phyloP scores from a whole-genome alignment of 345 rosid genomes.

The Ailanthus altissimus region DNA sequence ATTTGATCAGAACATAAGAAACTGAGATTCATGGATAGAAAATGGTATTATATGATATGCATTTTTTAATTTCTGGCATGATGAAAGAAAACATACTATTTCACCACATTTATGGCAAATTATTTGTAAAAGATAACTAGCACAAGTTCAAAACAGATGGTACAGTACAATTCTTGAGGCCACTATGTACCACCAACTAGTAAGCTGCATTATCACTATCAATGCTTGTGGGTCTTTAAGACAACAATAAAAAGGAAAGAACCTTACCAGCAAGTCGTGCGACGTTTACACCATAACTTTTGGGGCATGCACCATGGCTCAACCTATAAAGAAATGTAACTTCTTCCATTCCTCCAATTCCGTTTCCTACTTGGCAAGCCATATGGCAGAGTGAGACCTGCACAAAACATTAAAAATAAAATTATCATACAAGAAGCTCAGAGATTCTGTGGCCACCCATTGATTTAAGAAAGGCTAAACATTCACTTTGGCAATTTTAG shows the following conservation, averaged over 20 bases:
- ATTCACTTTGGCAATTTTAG: background rate
- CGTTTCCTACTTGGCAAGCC: constrained; percentile 87
- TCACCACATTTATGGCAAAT: background rate
- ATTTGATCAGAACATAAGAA: background rate
- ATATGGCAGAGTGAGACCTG: constrained; percentile 93
- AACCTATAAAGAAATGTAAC: constrained; percentile 88
- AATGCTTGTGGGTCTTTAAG: background rate
- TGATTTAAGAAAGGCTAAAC: background rate
- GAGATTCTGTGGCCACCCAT: background rate
- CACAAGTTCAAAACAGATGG: background rate
- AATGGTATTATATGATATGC: background rate
- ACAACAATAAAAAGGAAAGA: background rate
- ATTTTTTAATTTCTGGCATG: background rate
- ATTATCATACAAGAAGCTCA: background rate
- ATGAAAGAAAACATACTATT: background rate
- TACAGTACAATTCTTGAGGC: background rate
- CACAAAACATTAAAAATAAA: constrained; percentile 9
- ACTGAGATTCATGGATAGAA: constrained; percentile 1
- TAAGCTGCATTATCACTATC: background rate
- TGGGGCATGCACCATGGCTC: constrained; percentile 86
- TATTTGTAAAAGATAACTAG: background rate
- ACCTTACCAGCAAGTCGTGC: constrained; percentile 89
- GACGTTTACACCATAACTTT: constrained; percentile 95
- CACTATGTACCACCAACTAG: background rate
- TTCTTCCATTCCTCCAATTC: constrained; percentile 66